A percentile compares a stretch with the other conserved stretches of the same genome.
These are phyloP conservation scores for Avicennia marina DNA, from an alignment of 257 asterid genomes.

Conservation along the genomic window DNA sequence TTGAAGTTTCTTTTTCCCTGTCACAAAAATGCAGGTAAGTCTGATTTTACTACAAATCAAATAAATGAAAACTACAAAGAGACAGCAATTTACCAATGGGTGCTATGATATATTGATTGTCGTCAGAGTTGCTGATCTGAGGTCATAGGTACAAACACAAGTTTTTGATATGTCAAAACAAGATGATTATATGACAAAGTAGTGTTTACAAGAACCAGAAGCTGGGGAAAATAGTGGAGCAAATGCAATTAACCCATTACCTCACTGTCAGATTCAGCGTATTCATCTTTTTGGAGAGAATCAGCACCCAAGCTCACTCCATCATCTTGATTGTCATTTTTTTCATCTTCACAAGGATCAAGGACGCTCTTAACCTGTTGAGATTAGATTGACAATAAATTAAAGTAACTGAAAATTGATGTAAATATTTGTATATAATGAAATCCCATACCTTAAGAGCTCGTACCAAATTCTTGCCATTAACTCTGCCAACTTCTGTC, in stretches of 20 bases:
- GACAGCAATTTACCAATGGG: conserved; percentile 49
- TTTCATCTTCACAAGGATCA: conserved; percentile 94
- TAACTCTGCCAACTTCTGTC: conserved; percentile 87
- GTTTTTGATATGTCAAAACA: conserved; percentile 11
- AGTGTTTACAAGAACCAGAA: no score
- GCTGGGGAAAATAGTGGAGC: conserved; percentile 6
- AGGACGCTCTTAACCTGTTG: conserved; percentile 90
- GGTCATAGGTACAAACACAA: conserved; percentile 16
- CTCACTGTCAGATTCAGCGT: conserved; percentile 69
- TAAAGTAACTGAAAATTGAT: conserved; percentile 9
- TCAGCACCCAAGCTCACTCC: conserved; percentile 61
- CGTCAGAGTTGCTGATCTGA: conserved; percentile 73
- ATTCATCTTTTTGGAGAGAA: conserved; percentile 47
- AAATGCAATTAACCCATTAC: conserved; percentile 34
- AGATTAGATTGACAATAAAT: conserved; percentile 10
- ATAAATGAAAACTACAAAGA: conserved; percentile 9
- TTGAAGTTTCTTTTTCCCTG: conserved; percentile 44
- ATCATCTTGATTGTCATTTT: conserved; percentile 56
- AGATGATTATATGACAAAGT: background rate
- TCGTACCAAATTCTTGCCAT: conserved; percentile 79
- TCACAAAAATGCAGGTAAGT: conserved; percentile 11
- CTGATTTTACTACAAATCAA: conserved; percentile 14
- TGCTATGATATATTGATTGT: conserved; percentile 64
- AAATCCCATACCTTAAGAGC: conserved; percentile 77
- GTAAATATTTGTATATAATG: background rate